Percentiles rank a stretch among this genome's conserved stretches.
Evolutionary conservation across 1,284 basidiomycete species (phyloP).

Genomic region (Rhodofomes roseus): DNA sequence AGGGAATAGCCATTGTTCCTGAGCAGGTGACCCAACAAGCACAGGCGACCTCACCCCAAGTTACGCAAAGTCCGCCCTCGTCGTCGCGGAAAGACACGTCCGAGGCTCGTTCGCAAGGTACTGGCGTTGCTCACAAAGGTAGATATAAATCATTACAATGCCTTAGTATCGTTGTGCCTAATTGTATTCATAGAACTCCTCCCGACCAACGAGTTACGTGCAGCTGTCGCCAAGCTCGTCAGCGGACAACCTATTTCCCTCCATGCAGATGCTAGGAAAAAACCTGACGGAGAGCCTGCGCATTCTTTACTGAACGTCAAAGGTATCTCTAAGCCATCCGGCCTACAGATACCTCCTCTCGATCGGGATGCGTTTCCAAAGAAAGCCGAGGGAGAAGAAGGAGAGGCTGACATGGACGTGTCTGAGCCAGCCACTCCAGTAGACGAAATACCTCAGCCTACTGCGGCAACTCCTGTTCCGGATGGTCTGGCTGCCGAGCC

Average conservation of each 20-base stretch:
- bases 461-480: not conserved
- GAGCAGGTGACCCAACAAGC: not conserved
- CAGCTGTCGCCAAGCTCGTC: not conserved
- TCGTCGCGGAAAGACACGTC: no score
- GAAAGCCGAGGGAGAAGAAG: not conserved
- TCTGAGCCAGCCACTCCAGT: not conserved
- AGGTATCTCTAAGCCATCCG: not conserved
- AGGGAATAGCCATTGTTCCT: not conserved
- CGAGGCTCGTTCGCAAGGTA: not conserved
- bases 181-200: no score
- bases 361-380: not conserved
- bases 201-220: not conserved
- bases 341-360: not conserved
- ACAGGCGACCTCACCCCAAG: not conserved
- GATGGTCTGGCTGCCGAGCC: not conserved
- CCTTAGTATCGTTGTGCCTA: no score
- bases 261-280: no score
- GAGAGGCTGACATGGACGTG: slow-evolving; percentile 6
- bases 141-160: not conserved
- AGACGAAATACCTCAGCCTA: not conserved
- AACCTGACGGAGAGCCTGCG: not conserved
- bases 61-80: not conserved
- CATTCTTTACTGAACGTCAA: not conserved
- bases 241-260: not conserved
- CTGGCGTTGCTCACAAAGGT: not conserved